Base-by-base conservation (phyloP, 345 rosid species). In the Heritiera littoralis region DNA sequence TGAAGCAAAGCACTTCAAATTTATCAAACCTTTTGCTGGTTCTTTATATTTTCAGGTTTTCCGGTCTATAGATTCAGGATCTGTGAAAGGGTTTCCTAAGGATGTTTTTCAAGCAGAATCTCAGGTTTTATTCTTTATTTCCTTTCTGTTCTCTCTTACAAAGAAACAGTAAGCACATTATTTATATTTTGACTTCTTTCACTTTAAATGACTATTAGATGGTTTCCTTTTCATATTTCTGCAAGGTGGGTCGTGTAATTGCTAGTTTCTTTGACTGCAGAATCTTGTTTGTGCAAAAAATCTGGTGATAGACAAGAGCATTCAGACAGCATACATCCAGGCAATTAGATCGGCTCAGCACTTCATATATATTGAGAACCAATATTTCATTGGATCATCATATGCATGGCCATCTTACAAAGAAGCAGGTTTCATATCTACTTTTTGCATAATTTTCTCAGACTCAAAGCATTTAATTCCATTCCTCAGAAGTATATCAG, bases 311-410 rank as follows among this genome's bases (percentile, higher is more conserved):
- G 98, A 94, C 79, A 88, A 85, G 86, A 94, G 98, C 89, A 90
- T 94, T 81, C 97, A 94, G 80, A 91, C 89, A 74, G 97, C 98
- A 68, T 94, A 94, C 76, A 88, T 94, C 80, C 94, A 92, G 65
- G 94, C 95, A 81, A 94, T 94, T 81, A 84, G 98, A 89, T 90
- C 89, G 18, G 97, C 97, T 14, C 96, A 91, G 59, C 93, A 90
- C 81, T 94, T 90, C 78, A 88, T 94, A 74, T 92, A 92, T 65
- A 94, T 94, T 38, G 98, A 94, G 87, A 94, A 94, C 79, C 98
- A 94, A 60, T 92, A 94, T 83, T 94, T 94, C 83, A 77, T 94
- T 12, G 98, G 98, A 78, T 93, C 97, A 41, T 92, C 97, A 18
- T 93, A 85, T 82, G 92, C 91, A 2, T 94, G 98, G 98, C 91